phyloP scores from a whole-genome alignment of 1,284 basidiomycete species.

The Cerioporus squamosus region DNA sequence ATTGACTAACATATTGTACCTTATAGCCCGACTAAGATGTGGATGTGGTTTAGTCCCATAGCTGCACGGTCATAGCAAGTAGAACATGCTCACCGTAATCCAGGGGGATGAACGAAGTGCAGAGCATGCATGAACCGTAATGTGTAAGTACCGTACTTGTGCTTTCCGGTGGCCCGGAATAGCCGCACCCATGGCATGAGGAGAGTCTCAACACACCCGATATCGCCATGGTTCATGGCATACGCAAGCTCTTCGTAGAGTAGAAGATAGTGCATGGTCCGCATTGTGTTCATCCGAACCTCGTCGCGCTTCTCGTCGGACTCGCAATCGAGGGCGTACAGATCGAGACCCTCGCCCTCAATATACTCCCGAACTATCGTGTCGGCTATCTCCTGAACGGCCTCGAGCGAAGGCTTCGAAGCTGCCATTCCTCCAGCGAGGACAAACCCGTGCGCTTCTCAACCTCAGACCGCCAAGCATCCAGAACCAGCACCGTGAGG shows the following conservation, averaged over 20 bases:
- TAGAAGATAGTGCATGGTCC: conserved; percentile 34
- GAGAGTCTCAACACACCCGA: conserved; percentile 36
- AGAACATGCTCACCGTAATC: conserved; percentile 28
- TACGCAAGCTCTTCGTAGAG: conserved; percentile 38
- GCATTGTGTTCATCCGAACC: conserved; percentile 34
- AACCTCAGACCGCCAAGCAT: conserved; percentile 25
- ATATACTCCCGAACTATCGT: conserved; percentile 25
- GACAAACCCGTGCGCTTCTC: neutral
- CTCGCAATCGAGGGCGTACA: neutral
- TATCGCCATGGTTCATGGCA: conserved; percentile 40
- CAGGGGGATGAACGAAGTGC: conserved; percentile 35
- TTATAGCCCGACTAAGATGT: conserved; percentile 21
- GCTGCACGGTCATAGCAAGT: neutral
- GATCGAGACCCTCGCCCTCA: conserved; percentile 7
- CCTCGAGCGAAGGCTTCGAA: conserved; percentile 25
- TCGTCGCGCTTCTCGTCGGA: conserved; percentile 30
- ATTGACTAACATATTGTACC: conserved; percentile 31
- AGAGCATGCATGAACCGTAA: conserved; percentile 30
- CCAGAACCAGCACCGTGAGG: conserved; percentile 26
- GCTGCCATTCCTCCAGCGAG: conserved; percentile 25
- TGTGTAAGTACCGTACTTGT: conserved; percentile 40
- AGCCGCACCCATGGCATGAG: conserved; percentile 37
- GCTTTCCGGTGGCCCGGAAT: conserved; percentile 37
- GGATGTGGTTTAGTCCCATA: neutral
- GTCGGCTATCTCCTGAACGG: conserved; percentile 23